Base-by-base conservation (phyloP, 139 green algal species). In the Edaphochlamys debaryana region DNA sequence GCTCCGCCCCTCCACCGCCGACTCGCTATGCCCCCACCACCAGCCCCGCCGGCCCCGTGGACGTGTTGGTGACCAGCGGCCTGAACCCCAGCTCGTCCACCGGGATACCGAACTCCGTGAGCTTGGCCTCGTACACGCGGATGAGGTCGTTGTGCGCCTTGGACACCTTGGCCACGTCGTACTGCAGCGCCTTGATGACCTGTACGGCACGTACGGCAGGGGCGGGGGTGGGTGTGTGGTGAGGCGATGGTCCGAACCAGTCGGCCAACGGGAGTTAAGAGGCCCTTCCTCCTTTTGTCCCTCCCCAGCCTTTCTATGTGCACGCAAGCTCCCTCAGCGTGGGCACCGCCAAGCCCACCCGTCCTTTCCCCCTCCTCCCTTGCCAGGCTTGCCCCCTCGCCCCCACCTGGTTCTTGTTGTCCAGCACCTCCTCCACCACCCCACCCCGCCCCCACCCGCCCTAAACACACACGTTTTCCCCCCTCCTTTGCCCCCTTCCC, bases 141-240 rank as follows among this genome's bases (percentile, higher is more conserved):
- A 98, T 96, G 69, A 97, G 89, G 86, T 98, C 95, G 73, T 98
- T 98, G 89, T 98, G 93, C 25, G 94, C 94, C 87, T 98, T 97
- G 76, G 92, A 96, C 34, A 97, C 92, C 93, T 96, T 96, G 66
- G 93, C 89, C 42, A 96, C 82, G 77, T 96, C 93, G 71, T 93
- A 95, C 81, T 95, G 93, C 37, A 96, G 87, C n/a, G 92, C 88
- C 42, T 91, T 89, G 76, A 96, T 94, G 77, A 95, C 83, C 66
- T 83, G 79, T 68, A 30, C 7, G 32, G 52, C 11, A 11, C 11
- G 48, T 54, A 54, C 11, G 11, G 11, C 11, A 15, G 11, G 15
- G 48, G 48, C 15, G 48, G 48, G 11, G 48, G 48, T 54, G 11
- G 48, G 48, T 54, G 48, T 11, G 11, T 54, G 48, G 11, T 54